Base-by-base conservation (phyloP, 768 basidiomycete genomes). In the Dentipellis fragilis region DNA sequence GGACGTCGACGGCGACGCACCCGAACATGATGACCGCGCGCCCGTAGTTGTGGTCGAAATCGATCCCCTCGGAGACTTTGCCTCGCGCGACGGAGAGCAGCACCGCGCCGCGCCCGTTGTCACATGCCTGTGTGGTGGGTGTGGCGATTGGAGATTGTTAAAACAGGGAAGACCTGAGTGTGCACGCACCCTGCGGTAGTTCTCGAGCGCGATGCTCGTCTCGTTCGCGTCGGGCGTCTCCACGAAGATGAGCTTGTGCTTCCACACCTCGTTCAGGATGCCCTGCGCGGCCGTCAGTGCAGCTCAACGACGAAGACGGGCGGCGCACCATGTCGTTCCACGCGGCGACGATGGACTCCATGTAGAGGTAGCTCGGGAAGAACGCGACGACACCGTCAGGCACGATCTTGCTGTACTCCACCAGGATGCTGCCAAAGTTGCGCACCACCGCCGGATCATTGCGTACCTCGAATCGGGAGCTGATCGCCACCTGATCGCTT, bases 1-100 rank as follows among this genome's bases (percentile, higher is more conserved):
- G n/a, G n/a, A n/a, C n/a, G n/a, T n/a, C n/a, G n/a, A n/a, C n/a
- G n/a, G n/a, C n/a, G 69, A 68, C 78, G 54, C 68, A 93, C 91
- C 96, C 96, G 73, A 99, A 98, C 96, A 99, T 97, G 68, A 99
- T 93, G 67, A 98, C 93, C 62, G 96, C 96, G 51, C 96, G 81
- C 1, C 96, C 96, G 67, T 98, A 99, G 68, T 99, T 97, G 71
- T 99, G 96, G 68, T 99, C 96, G 65, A 99, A 99, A 82, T 99
- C 96, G 64, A 99, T 99, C n/a, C 96, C 96, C 71, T 99, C 96
- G 0, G 96, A 98, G 0, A 99, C 96, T 69, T 99, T 99, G 3
- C 96, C 96, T 75, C 96, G 85, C 29, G 96, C 96, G 36, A 99
- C 96, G 21, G 96, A 97, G 40, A 99, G 76, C 34, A 99, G 75